Evolutionary conservation across 176 grass and related monocot genomes (phyloP).

Genomic region (barley (Hordeum vulgare)): DNA sequence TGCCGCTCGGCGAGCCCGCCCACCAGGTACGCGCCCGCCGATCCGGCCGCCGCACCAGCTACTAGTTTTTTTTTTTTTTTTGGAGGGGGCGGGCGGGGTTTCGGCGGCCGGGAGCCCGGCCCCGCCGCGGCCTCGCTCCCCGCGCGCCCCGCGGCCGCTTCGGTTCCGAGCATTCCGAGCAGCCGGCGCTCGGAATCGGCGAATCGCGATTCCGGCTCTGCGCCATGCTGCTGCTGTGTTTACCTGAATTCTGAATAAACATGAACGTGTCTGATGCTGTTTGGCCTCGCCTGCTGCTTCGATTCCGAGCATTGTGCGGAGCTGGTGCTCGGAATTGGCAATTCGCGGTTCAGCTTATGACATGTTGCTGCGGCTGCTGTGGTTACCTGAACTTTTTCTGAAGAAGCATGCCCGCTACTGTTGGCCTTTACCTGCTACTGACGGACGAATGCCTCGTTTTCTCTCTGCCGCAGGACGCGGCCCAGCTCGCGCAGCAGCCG

Average conservation of each 20-base stretch:
- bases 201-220: background rate
- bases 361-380: background rate
- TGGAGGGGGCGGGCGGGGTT: background rate
- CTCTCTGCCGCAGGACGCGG: background rate
- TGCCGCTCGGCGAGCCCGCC: conserved; percentile 45
- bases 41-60: background rate
- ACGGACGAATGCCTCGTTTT: conserved; percentile 25
- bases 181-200: background rate
- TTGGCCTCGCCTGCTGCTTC: too few species aligned
- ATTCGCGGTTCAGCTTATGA: background rate
- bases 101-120: background rate
- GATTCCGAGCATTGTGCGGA: background rate
- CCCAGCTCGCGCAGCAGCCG: background rate
- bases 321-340: background rate
- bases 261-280: background rate
- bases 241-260: too few species aligned
- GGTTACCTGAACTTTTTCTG: background rate
- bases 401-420: background rate
- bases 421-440: background rate
- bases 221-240: background rate
- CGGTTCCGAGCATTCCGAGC: background rate
- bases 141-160: background rate
- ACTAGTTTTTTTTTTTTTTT: background rate
- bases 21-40: conserved; percentile 22
- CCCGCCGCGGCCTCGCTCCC: background rate